Conservation (phyloP, 148 eudicot genomes). For the Rhododendron simsii region DNA sequence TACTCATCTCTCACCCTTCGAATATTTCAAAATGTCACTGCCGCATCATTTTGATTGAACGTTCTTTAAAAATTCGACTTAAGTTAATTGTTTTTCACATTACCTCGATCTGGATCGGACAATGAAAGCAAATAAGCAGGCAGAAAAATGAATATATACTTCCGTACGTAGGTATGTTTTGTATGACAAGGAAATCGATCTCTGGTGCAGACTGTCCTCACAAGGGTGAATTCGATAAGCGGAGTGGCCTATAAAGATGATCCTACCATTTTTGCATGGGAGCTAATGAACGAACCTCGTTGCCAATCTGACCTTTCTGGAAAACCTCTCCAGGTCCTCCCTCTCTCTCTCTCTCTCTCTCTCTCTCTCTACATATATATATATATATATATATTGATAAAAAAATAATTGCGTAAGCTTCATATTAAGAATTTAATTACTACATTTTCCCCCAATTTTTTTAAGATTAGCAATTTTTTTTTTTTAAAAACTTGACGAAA, state of each 20-base stretch:
- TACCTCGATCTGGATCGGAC: not conserved
- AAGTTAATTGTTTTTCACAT: not conserved
- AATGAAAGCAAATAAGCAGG: not conserved
- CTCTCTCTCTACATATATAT: too few species aligned
- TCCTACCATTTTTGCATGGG: slow-evolving; percentile 43
- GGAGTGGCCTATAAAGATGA: slow-evolving; percentile 36
- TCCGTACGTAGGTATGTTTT: not conserved
- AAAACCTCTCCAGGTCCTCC: slow-evolving; percentile 18
- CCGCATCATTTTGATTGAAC: not conserved
- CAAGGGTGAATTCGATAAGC: slow-evolving; percentile 28
- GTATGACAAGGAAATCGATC: not conserved
- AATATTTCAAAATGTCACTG: not conserved
- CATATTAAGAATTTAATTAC: not conserved
- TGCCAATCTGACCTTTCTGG: slow-evolving; percentile 34
- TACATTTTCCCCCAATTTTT: too few species aligned
- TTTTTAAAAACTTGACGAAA: too few species aligned
- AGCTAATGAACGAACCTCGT: slow-evolving; percentile 49
- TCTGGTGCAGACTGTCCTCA: slow-evolving; percentile 19
- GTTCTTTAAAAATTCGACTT: not conserved
- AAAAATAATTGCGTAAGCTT: not conserved
- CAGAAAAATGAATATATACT: not conserved
- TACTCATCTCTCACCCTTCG: too few species aligned
- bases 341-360: not conserved
- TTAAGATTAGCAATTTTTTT: too few species aligned
- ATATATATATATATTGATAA: too few species aligned